Conservation (phyloP, 495 filamentous ascomycete species). For the Recurvomyces mirabilis region DNA sequence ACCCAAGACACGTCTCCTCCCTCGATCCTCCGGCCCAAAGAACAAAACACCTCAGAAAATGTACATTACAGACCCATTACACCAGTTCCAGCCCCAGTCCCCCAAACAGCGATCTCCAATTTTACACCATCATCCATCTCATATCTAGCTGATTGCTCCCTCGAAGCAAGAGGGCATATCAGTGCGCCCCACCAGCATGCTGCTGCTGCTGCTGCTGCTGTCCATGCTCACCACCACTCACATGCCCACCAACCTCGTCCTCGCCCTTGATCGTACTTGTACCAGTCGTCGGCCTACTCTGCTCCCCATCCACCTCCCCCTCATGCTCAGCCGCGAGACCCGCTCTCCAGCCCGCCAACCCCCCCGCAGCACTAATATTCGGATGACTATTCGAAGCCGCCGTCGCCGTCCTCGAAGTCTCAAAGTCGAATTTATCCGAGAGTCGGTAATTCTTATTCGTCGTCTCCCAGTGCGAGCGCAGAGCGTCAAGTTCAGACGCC, state of each 20-base stretch:
- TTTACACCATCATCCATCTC: too few species aligned
- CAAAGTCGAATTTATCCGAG: conserved; percentile 77
- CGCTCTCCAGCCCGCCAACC: conserved; percentile 24
- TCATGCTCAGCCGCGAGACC: conserved; percentile 15
- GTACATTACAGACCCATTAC: too few species aligned
- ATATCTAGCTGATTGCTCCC: too few species aligned
- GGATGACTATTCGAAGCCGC: conserved; percentile 25
- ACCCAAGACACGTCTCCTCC: too few species aligned
- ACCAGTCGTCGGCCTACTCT: conserved; percentile 3
- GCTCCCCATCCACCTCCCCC: conserved; percentile 3
- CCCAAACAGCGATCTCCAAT: too few species aligned
- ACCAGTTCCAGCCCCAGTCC: too few species aligned
- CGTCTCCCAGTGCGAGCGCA: conserved; percentile 18
- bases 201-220: too few species aligned
- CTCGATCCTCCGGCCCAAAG: too few species aligned
- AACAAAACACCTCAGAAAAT: too few species aligned
- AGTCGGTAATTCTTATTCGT: conserved; percentile 89
- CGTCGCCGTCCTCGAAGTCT: too few species aligned
- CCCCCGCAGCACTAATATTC: conserved; percentile 31
- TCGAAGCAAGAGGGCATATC: too few species aligned
- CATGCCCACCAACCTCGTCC: conserved; percentile 1
- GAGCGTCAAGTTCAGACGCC: conserved; percentile 69
- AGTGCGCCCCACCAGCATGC: too few species aligned
- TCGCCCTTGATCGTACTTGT: conserved; percentile 8
- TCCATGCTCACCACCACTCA: background rate